These are phyloP conservation scores for Marasmius oreades DNA, from an alignment of 1,284 basidiomycete species.

Conservation along the genomic window DNA sequence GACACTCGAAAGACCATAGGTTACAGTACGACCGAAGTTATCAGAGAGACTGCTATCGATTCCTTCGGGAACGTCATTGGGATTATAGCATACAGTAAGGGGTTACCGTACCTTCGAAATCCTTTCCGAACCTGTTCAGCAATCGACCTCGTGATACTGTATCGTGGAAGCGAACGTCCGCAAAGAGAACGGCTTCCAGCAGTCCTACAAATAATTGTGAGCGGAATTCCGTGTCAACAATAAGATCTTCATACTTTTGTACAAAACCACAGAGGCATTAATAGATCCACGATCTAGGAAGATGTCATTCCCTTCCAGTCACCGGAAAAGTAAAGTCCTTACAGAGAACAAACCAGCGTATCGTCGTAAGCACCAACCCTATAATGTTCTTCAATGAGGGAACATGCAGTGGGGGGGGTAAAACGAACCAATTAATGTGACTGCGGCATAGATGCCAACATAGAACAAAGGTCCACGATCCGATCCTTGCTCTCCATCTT, in stretches of 20 bases:
- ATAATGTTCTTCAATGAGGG: conserved; percentile 9
- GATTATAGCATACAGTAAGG: neutral
- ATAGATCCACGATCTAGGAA: conserved; percentile 62
- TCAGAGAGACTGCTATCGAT: conserved; percentile 86
- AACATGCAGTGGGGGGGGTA: neutral
- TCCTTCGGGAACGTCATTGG: conserved; percentile 36
- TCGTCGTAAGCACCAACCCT: conserved; percentile 64
- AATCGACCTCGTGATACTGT: conserved; percentile 85
- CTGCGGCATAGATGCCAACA: conserved; percentile 71
- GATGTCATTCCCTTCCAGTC: conserved; percentile 3
- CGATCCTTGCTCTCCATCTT: too few species aligned
- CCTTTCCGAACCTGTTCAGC: conserved; percentile 90
- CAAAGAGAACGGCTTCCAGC: conserved; percentile 84
- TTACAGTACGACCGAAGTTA: conserved; percentile 78
- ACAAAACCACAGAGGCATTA: conserved; percentile 66
- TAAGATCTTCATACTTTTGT: conserved; percentile 49
- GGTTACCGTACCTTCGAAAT: conserved; percentile 74
- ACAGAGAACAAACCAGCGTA: conserved; percentile 69
- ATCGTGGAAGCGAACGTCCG: conserved; percentile 92
- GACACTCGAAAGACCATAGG: conserved; percentile 51
- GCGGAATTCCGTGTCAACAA: neutral
- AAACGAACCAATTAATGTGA: conserved; percentile 20
- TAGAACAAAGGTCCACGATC: conserved; percentile 64
- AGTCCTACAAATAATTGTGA: conserved; percentile 40
- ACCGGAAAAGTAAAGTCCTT: conserved; percentile 20